Base-by-base conservation (phyloP, 768 basidiomycete species). In the Symmetrospora coprosmae region DNA sequence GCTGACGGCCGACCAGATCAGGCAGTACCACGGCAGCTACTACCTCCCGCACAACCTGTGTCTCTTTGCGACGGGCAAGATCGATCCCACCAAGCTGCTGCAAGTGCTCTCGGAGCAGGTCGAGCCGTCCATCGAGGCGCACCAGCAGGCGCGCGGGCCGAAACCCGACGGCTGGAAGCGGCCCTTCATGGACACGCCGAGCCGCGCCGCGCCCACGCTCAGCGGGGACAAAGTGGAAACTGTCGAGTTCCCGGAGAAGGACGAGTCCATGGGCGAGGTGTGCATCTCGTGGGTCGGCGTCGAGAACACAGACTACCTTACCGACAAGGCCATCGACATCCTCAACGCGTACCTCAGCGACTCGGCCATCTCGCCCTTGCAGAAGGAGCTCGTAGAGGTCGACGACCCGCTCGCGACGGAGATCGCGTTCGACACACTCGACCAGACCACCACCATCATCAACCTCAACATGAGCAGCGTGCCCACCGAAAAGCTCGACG, bases 11-110 rank as follows among this genome's bases (percentile, higher is more conserved):
- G 83, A 94, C 65, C 83, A 94, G 77, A 94, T 99, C 69, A 81
- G 87, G 40, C 74, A 87, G 34, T 97, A 96, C 67, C 94, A 99
- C 70, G 74, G 76, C 40, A 81, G 80, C 27, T 88, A 87, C 71
- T 99, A 99, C 71, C 86, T 88, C 4, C 91, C 94, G 2, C 86
- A 97, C 70, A 99, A 99, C 71, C 68, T 91, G 58, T 83, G 85
- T 17, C 79, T 99, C 25, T 83, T 94, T 66, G 85, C 94, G 47
- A 78, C 84, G 6, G 94, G 94, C 30, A 87, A 86, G 78, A 92
- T 50, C 82, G 85, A 13, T 53, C 88, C 82, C 30, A 69, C 71
- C 17, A 82, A 86, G 27, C 78, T 99, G 17, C 79, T 97, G 25
- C 76, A 81, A 39, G 85, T 91, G 35, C 76, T 94, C 25, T 86